Evolutionary conservation across 768 basidiomycete species (phyloP), one percentile per base, ranked within the genome.

Genomic region (Lepiota brunneoincarnata): DNA sequence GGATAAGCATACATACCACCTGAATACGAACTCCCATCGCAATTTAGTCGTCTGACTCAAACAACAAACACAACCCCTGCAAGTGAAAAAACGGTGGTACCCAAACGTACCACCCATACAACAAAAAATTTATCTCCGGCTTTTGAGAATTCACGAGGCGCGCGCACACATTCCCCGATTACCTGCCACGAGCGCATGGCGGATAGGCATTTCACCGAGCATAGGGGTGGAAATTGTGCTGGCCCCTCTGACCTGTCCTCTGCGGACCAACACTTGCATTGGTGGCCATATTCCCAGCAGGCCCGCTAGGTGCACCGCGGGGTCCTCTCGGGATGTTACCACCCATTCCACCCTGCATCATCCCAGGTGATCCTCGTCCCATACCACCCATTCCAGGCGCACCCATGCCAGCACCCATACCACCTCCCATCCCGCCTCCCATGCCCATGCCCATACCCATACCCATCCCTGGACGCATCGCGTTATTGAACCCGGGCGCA

Each of bases 161-260:
- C 31, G 31, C 4, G 11, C 31, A 31, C 31, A 31, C 7, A 2
- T 10, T 9, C 11, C 7, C 26, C 31, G 31, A 31, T 31, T 31
- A n/a, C n/a, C n/a, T 31, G 7, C 31, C 31, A 31, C 31, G 31
- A n/a, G 7, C 31, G 7, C 6, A 31, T 31, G 7, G 31, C 31
- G 7, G 7, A 31, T 1, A 31, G 11, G 2, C 31, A 31, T 10
- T 31, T 58, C 46, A 89, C 59, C 89, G 86, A 28, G 88, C 86
- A 61, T 93, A 93, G 0, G 91, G 91, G 62, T 92, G 91, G 71
- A 87, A 93, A 59, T 83, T 81, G 69, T 91, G 89, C 63, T 88
- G 85, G 31, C 91, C 89, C 34, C 89, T 73, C 62, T 86, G 84
- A 7, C 83, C 76, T 10, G 82, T 79, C 51, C 90, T 77, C 68